Percentiles rank a stretch among this genome's conserved stretches.
These are phyloP conservation scores for Trichosanthes truncata DNA, from an alignment of 306 rosid species.

Conservation along the genomic window DNA sequence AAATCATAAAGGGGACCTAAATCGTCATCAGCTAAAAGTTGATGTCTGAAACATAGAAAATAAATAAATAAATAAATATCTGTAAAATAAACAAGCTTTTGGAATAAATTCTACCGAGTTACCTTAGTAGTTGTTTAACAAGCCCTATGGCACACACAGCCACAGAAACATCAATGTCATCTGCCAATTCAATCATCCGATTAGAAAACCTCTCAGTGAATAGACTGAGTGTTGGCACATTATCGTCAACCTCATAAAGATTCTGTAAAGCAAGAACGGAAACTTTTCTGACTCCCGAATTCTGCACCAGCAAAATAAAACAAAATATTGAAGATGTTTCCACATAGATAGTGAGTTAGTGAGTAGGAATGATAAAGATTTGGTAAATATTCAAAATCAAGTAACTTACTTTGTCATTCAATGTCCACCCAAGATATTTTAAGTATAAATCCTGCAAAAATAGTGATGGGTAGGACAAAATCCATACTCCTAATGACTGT, in stretches of 20 bases:
- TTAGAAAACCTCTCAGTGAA: constrained; percentile 92
- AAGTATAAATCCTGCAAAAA: constrained; percentile 92
- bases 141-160: constrained; percentile 93
- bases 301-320: constrained; percentile 32
- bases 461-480: constrained; percentile 86
- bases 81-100: constrained; percentile 10
- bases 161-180: constrained; percentile 82
- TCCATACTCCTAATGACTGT: constrained; percentile 86
- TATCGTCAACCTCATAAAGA: constrained; percentile 84
- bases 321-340: constrained; percentile 5
- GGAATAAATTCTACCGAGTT: constrained; percentile 9
- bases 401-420: constrained; percentile 81
- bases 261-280: constrained; percentile 80
- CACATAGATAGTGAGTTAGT: neutral
- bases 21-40: constrained; percentile 92
- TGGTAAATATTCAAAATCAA: constrained; percentile 10
- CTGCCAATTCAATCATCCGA: constrained; percentile 96
- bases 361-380: constrained; percentile 12
- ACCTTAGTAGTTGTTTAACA: constrained; percentile 91
- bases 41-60: constrained; percentile 59
- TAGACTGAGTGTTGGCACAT: constrained; percentile 80
- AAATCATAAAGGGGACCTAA: constrained; percentile 91
- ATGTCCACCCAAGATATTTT: constrained; percentile 94
- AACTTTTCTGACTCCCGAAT: constrained; percentile 84
- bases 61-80: constrained; percentile 13